A percentile compares a stretch with the other conserved stretches of the same genome.
Evolutionary conservation across 2,329 filamentous ascomycete species (phyloP).

Genomic region (Alternaria sp.): DNA sequence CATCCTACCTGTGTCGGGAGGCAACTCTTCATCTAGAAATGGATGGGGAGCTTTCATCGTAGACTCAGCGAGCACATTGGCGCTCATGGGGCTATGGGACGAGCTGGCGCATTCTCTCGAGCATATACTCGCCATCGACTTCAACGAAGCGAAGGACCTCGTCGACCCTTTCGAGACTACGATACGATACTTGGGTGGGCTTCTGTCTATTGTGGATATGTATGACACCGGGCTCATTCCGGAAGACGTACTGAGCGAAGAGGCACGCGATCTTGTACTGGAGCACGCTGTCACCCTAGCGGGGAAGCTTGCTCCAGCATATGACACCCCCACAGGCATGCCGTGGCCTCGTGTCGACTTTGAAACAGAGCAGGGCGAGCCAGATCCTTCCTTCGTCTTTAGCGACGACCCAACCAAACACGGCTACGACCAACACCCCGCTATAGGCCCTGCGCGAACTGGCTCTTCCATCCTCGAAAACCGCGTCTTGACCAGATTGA

Average conservation of each 20-base stretch:
- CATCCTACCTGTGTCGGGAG: conserved; percentile 49
- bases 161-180: conserved; percentile 54
- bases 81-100: conserved; percentile 52
- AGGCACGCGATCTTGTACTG: conserved; percentile 44
- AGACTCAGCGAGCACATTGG: conserved; percentile 50
- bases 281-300: conserved; percentile 48
- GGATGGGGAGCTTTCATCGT: conserved; percentile 55
- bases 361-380: conserved; percentile 39
- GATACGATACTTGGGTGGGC: conserved; percentile 50
- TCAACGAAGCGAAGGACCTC: conserved; percentile 40
- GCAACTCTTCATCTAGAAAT: conserved; percentile 44
- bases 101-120: conserved; percentile 50
- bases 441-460: conserved; percentile 50
- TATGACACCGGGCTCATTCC: conserved; percentile 52
- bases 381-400: conserved; percentile 39
- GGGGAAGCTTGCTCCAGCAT: conserved; percentile 48
- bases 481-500: conserved; percentile 50
- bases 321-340: conserved; percentile 51
- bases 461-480: conserved; percentile 56
- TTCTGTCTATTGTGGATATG: conserved; percentile 50
- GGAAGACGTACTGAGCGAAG: conserved; percentile 35
- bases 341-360: conserved; percentile 56
- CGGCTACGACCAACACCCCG: conserved; percentile 44
- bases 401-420: conserved; percentile 37
- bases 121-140: conserved; percentile 49